Evolutionary conservation across 805 yeast species (phyloP), one percentile per base, ranked within the genome.

Genomic region (Vanderwaltozyma verrucispora): DNA sequence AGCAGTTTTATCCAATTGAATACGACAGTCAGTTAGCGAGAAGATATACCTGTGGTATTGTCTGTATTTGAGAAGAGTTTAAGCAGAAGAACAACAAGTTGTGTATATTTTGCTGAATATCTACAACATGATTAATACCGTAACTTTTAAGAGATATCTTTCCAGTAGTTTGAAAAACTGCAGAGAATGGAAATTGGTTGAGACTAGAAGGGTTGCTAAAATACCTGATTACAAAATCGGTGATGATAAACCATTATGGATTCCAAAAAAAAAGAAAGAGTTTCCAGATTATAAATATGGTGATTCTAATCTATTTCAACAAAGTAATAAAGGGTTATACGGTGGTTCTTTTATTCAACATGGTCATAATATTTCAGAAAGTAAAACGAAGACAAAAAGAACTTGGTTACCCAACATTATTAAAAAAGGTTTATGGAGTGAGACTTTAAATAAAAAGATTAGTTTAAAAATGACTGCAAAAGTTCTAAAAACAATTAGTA

Each of bases 361-460:
- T 45, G 94, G 95, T 48, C 75, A 85, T 60, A 73, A 75, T 40
- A 71, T 88, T 41, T 75, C 95, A 13, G 95, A 86, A 55, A 68
- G 73, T 53, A 77, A 77, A 36, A 70, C 72, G 39, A 85, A 83
- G 63, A 79, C 77, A 53, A 75, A 76, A 42, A 72, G 81, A 59
- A 70, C 92, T 52, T 89, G 92, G 77, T 62, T 71, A 48, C 95
- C 95, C 28, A 92, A 92, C 62, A 77, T 87, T 32, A 77, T 81
- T 33, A 72, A 66, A 44, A 75, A 86, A 54, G 72, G 70, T 24
- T 64, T 92, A 32, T 89, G 95, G 92, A 84, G 95, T 45, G 95
- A 84, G 48, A 64, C 83, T 0, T 68, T 92, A 50, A 64, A 76
- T 41, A 68, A 67, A 47, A 60, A 65, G 28, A 59, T 87, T 32